A percentile compares a stretch with the other conserved stretches of the same genome.
These are phyloP conservation scores for Massospora cicadina DNA, from an alignment of 371 early-diverging fungal genomes.

Conservation along the genomic window DNA sequence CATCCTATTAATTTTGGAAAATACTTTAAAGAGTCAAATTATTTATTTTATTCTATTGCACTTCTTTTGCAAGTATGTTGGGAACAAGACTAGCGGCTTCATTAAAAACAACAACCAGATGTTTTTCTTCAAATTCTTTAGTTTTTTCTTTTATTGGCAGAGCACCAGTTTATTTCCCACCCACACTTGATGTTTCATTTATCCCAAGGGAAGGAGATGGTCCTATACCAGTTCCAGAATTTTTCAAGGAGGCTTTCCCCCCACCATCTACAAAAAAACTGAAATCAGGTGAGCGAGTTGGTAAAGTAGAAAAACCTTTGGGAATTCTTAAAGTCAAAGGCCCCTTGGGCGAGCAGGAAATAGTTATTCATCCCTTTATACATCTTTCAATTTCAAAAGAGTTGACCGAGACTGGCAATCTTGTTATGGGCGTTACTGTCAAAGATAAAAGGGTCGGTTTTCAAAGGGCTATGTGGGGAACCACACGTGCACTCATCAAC, in stretches of 20 bases:
- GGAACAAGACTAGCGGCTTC: not conserved
- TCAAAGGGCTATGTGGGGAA: conserved; percentile 92
- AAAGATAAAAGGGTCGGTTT: conserved; percentile 34
- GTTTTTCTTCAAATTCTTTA: conserved; percentile 8
- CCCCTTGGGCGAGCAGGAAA: conserved; percentile 51
- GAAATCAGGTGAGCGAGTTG: conserved; percentile 37
- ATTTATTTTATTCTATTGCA: no score
- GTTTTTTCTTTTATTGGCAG: conserved; percentile 51
- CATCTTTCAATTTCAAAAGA: conserved; percentile 25
- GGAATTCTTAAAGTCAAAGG: conserved; percentile 49
- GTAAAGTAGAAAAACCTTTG: conserved; percentile 29
- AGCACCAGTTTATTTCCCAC: conserved; percentile 38
- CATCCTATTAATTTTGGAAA: no score
- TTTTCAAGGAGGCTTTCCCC: not conserved
- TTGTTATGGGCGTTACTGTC: conserved; percentile 35
- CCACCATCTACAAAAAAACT: conserved; percentile 11
- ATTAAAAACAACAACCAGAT: not conserved
- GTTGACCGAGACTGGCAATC: conserved; percentile 26
- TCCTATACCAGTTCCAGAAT: conserved; percentile 10
- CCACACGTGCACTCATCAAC: conserved; percentile 69
- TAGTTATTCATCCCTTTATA: conserved; percentile 70
- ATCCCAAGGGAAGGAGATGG: conserved; percentile 24
- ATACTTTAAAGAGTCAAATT: no score
- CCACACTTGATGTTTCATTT: conserved; percentile 34
- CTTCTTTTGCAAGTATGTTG: not conserved